phyloP scores from a whole-genome alignment of 1,284 basidiomycete species.

The Porphyrellus sp. region DNA sequence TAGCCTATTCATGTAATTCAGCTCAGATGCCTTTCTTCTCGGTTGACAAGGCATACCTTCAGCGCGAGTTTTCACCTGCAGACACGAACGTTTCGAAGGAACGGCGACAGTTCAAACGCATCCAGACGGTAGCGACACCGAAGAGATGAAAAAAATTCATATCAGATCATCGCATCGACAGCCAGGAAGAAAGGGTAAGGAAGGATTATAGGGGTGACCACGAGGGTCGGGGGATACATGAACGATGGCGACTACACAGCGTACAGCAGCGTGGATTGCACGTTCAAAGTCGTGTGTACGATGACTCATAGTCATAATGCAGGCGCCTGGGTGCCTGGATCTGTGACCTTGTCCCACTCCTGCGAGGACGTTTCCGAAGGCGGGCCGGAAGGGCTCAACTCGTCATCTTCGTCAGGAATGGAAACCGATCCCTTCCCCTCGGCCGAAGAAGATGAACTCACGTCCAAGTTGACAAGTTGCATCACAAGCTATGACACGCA shows the following conservation, averaged over 20 bases:
- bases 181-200: slow-evolving; percentile 20
- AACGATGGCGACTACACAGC: slow-evolving; percentile 32
- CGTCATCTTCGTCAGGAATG: slow-evolving; percentile 43
- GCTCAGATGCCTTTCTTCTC: slow-evolving; percentile 26
- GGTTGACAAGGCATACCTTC: slow-evolving; percentile 63
- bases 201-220: slow-evolving; percentile 19
- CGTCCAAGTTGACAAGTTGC: slow-evolving; percentile 85
- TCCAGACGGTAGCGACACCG: slow-evolving; percentile 27
- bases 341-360: slow-evolving; percentile 82
- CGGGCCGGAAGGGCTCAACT: slow-evolving; percentile 62
- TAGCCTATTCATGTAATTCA: slow-evolving; percentile 53
- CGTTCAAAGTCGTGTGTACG: slow-evolving; percentile 31
- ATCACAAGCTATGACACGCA: slow-evolving; percentile 63
- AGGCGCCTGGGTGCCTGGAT: slow-evolving; percentile 57
- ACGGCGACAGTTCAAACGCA: slow-evolving; percentile 17
- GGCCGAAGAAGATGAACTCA: slow-evolving; percentile 62
- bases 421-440: slow-evolving; percentile 33
- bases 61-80: slow-evolving; percentile 60
- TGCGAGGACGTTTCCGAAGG: slow-evolving; percentile 81
- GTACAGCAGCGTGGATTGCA: slow-evolving; percentile 32
- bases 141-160: slow-evolving; percentile 43
- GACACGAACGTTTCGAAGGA: slow-evolving; percentile 13
- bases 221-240: slow-evolving; percentile 25
- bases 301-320: slow-evolving; percentile 36
- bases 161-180: slow-evolving; percentile 57